A percentile compares a stretch with the other conserved stretches of the same genome.
phyloP scores from a whole-genome alignment of 108 stramenopile species.

The Conticribra weissflogii region DNA sequence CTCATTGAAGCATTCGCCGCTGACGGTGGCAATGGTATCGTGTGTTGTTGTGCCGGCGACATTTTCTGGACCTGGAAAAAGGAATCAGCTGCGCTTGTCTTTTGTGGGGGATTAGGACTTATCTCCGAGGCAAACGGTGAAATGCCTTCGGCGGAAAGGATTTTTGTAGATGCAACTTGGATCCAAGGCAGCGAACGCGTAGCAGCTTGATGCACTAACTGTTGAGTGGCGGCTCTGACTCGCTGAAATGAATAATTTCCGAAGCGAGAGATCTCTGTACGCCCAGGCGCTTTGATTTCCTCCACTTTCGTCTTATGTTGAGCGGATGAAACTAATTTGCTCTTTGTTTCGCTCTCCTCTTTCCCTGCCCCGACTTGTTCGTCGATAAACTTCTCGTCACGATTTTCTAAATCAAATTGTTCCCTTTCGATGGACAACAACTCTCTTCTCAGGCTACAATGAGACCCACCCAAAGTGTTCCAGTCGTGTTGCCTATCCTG shows the following conservation, averaged over 20 bases:
- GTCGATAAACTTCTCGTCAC: background rate
- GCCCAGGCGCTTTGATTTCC: background rate
- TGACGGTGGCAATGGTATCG: background rate
- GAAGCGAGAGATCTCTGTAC: background rate
- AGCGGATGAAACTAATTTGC: background rate
- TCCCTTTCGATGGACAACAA: background rate
- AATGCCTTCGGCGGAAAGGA: background rate
- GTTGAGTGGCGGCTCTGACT: background rate
- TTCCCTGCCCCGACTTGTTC: background rate
- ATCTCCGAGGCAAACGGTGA: background rate
- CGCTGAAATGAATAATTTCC: background rate
- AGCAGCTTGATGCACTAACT: background rate
- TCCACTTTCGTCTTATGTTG: background rate
- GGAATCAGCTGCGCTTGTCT: too few relatives aligned
- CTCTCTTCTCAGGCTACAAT: conserved; percentile 27
- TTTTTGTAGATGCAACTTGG: background rate
- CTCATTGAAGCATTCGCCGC: background rate
- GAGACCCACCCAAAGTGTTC: conserved; percentile 32
- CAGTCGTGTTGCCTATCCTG: conserved; percentile 21
- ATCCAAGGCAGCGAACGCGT: background rate
- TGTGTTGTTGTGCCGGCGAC: conserved; percentile 10
- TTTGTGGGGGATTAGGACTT: background rate
- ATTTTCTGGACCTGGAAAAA: too few relatives aligned
- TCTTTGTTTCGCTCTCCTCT: background rate
- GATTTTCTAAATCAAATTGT: background rate